Evolutionary conservation across 129 eudicot species (phyloP).

Genomic region (Chrysanthemum lavandulifolium): DNA sequence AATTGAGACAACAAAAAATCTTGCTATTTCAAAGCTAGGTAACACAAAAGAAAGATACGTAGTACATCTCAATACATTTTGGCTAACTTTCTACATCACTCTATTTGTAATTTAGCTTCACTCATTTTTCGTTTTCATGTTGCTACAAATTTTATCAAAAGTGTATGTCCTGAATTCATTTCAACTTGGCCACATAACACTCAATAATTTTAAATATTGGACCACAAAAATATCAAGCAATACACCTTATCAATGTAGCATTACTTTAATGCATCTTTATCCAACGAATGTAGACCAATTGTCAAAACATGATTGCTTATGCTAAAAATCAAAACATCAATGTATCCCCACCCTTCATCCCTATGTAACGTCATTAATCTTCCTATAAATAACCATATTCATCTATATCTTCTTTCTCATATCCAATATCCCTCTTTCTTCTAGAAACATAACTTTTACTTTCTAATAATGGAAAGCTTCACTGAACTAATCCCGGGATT

Average conservation of each 20-base stretch:
- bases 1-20: no score
- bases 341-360: not conserved
- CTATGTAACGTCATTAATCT: not conserved
- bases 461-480: slow-evolving; percentile 22
- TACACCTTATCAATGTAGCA: not conserved
- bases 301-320: not conserved
- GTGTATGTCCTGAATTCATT: no score
- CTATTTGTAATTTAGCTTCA: no score
- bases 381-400: slow-evolving; percentile 6
- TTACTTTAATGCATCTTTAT: not conserved
- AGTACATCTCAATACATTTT: no score
- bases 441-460: slow-evolving; percentile 18
- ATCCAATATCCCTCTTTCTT: slow-evolving; percentile 6
- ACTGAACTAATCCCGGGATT: slow-evolving; percentile 62
- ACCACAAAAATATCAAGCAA: not conserved
- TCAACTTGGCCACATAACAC: no score
- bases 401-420: not conserved
- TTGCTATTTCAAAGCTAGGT: no score
- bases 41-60: no score
- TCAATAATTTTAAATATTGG: no score
- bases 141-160: not conserved
- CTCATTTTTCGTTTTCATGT: not conserved
- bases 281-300: not conserved
- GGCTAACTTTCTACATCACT: no score
- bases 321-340: not conserved